These are phyloP conservation scores for Harringtonia lauricola DNA, from an alignment of 2,329 filamentous ascomycete genomes.

Conservation along the genomic window DNA sequence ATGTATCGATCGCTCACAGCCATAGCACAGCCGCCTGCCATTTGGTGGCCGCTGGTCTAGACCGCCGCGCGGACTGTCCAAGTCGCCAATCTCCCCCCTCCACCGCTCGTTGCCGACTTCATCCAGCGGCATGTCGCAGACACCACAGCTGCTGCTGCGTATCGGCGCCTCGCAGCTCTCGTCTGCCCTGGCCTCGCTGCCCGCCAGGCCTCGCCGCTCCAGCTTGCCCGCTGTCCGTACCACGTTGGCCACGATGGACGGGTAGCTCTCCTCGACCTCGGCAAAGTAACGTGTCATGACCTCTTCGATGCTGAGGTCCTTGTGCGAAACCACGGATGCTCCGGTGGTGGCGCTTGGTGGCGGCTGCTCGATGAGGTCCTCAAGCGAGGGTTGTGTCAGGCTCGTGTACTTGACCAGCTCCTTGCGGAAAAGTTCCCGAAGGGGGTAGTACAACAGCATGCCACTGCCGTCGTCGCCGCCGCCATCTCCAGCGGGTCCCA, in stretches of 20 bases:
- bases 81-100: conserved; percentile 47
- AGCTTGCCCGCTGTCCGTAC: conserved; percentile 85
- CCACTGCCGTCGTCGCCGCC: neutral
- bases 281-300: conserved; percentile 84
- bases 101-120: conserved; percentile 52
- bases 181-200: neutral
- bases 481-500: neutral
- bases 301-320: conserved; percentile 79
- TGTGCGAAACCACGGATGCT: conserved; percentile 45
- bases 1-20: conserved; percentile 55
- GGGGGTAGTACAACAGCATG: conserved; percentile 57
- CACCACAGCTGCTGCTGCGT: conserved; percentile 34
- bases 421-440: conserved; percentile 74
- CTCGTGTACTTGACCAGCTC: conserved; percentile 62
- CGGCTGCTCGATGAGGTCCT: conserved; percentile 18
- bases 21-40: conserved; percentile 51
- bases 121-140: conserved; percentile 61
- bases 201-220: conserved; percentile 29
- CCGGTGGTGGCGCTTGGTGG: conserved; percentile 20
- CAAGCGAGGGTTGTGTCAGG: conserved; percentile 39
- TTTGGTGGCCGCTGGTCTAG: conserved; percentile 14
- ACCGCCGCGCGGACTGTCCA: conserved; percentile 15
- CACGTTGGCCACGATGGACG: conserved; percentile 89
- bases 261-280: conserved; percentile 74
- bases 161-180: neutral